phyloP scores from a whole-genome alignment of 1,284 basidiomycete species.

The Phenoliferia sp. region DNA sequence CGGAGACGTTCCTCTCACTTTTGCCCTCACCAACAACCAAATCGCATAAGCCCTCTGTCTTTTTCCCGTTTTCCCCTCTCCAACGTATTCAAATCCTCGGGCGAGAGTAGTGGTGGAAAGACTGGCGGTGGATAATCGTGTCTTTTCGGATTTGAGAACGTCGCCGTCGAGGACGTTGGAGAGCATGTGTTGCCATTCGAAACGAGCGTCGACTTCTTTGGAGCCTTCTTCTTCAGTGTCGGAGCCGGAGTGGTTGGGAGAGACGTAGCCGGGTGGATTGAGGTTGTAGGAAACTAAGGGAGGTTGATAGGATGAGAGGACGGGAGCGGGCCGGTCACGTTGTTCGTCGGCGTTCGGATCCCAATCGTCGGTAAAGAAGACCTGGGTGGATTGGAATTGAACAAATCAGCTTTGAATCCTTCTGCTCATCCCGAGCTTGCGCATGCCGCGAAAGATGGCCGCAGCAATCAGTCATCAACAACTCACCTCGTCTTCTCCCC shows the following conservation, averaged over 20 bases:
- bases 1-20: slow-evolving; percentile 69
- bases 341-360: slow-evolving; percentile 10
- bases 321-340: slow-evolving; percentile 8
- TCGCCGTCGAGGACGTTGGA: slow-evolving; percentile 87
- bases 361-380: slow-evolving; percentile 1
- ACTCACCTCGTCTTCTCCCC: slow-evolving; percentile 20
- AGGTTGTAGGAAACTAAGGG: slow-evolving; percentile 27
- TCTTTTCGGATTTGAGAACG: slow-evolving; percentile 87
- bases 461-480: no score
- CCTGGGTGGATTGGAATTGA: not conserved
- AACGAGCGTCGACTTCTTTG: slow-evolving; percentile 49
- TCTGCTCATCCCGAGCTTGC: not conserved
- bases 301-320: slow-evolving; percentile 14
- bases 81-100: slow-evolving; percentile 19
- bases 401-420: not conserved
- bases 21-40: slow-evolving; percentile 88
- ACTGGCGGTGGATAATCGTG: slow-evolving; percentile 53
- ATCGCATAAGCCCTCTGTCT: slow-evolving; percentile 51
- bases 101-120: slow-evolving; percentile 31
- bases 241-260: slow-evolving; percentile 6
- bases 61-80: slow-evolving; percentile 26
- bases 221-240: slow-evolving; percentile 21
- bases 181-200: slow-evolving; percentile 93
- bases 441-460: no score
- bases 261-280: slow-evolving; percentile 13